A percentile compares a stretch with the other conserved stretches of the same genome.
Conservation (phyloP, 1,284 basidiomycete species). For the Ceratobasidium theobromae region DNA sequence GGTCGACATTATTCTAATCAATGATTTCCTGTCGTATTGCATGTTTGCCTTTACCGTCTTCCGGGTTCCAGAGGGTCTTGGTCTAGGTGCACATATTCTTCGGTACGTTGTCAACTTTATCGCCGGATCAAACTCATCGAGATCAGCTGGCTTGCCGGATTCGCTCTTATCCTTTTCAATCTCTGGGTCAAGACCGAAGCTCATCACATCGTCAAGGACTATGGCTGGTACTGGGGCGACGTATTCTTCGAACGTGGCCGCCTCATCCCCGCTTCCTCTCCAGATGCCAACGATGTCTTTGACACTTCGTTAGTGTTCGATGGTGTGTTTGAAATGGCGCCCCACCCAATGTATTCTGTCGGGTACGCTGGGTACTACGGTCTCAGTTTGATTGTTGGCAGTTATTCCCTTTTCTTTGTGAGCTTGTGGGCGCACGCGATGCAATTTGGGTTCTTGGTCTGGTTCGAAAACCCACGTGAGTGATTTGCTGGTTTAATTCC, state of each 20-base stretch:
- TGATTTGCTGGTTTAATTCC: no score
- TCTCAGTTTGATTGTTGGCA: constrained; percentile 83
- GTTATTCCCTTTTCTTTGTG: constrained; percentile 90
- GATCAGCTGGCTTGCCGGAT: constrained; percentile 80
- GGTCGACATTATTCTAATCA: constrained; percentile 94
- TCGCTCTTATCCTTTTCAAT: constrained; percentile 89
- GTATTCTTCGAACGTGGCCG: constrained; percentile 87
- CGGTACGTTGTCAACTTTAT: constrained; percentile 51
- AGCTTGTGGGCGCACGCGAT: constrained; percentile 90
- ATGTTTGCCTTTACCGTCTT: constrained; percentile 94
- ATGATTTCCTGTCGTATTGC: constrained; percentile 94
- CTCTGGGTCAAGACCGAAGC: constrained; percentile 99
- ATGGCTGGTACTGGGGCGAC: constrained; percentile 98
- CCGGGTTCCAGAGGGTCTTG: constrained; percentile 77
- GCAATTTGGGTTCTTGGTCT: constrained; percentile 95
- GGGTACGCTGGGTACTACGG: constrained; percentile 98
- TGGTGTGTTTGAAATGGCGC: constrained; percentile 93
- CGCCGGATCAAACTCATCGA: constrained; percentile 30
- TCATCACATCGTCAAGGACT: constrained; percentile 92
- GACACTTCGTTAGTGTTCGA: constrained; percentile 86
- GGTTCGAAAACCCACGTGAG: constrained; percentile 96
- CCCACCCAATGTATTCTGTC: constrained; percentile 93
- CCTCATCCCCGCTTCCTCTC: constrained; percentile 35
- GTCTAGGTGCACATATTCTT: constrained; percentile 71
- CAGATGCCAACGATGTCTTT: constrained; percentile 44